phyloP scores from a whole-genome alignment of 164 flowering plant genomes.

The Stephania japonica region DNA sequence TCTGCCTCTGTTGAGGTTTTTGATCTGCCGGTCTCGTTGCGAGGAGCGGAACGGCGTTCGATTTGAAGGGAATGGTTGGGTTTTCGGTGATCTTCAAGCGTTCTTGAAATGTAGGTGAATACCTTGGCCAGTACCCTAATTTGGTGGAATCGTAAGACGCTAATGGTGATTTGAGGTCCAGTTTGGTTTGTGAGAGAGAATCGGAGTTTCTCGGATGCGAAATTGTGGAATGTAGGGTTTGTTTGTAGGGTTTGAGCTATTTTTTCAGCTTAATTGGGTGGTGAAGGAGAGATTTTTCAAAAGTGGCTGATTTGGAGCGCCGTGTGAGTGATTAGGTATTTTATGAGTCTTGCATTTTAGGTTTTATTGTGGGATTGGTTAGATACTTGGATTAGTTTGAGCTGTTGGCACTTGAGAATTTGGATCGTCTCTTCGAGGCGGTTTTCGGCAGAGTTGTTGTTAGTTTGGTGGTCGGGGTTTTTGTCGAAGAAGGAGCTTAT shows the following conservation, averaged over 20 bases:
- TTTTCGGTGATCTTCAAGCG: neutral
- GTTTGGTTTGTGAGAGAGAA: neutral
- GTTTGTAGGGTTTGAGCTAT: constrained; percentile 10
- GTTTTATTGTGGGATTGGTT: neutral
- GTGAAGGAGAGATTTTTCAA: neutral
- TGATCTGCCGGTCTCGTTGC: constrained; percentile 3
- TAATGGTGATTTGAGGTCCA: neutral
- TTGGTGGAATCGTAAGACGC: constrained; percentile 4
- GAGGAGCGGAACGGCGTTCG: constrained; percentile 9
- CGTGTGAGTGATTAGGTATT: neutral
- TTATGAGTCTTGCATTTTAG: neutral
- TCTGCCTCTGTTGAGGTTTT: neutral
- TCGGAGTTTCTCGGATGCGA: neutral
- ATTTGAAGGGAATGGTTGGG: constrained; percentile 13
- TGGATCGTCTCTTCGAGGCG: neutral
- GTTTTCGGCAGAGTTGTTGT: neutral
- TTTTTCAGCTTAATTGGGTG: constrained; percentile 1
- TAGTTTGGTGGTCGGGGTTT: neutral
- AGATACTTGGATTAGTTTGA: neutral
- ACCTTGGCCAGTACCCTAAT: constrained; percentile 3
- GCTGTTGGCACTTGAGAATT: neutral
- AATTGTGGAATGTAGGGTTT: constrained; percentile 7
- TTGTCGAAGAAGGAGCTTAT: neutral
- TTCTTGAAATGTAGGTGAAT: constrained; percentile 10
- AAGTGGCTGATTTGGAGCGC: neutral